Evolutionary conservation across 2,329 filamentous ascomycete genomes (phyloP).

Genomic region (Acrocalymma vagum): DNA sequence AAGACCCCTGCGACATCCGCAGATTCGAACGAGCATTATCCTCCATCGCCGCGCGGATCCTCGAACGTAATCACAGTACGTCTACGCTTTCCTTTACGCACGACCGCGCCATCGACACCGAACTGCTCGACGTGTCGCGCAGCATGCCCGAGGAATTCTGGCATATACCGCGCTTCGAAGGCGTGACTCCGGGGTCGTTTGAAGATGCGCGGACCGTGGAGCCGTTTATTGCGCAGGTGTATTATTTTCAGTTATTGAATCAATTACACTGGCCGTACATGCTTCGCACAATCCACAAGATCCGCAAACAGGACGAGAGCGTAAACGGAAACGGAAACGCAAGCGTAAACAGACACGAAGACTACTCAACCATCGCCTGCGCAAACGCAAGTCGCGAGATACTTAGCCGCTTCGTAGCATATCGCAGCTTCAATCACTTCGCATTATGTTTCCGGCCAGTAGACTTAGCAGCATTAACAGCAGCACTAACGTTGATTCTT

Average conservation of each 20-base stretch:
- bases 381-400: constrained; percentile 24
- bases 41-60: constrained; percentile 47
- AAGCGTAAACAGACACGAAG: constrained; percentile 4
- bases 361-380: constrained; percentile 17
- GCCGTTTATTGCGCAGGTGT: constrained; percentile 19
- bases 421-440: constrained; percentile 15
- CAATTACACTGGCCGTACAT: constrained; percentile 29
- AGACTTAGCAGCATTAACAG: constrained; percentile 30
- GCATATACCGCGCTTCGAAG: constrained; percentile 4
- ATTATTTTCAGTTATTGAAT: constrained; percentile 22
- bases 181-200: too few relatives aligned
- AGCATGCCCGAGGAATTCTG: too few relatives aligned
- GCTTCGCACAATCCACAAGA: too few relatives aligned
- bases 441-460: constrained; percentile 17
- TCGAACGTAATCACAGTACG: constrained; percentile 53
- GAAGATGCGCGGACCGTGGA: constrained; percentile 14
- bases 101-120: too few relatives aligned
- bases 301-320: too few relatives aligned
- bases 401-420: constrained; percentile 19
- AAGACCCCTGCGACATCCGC: constrained; percentile 1
- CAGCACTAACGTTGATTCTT: constrained; percentile 23
- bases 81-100: too few relatives aligned
- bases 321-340: too few relatives aligned
- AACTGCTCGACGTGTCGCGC: too few relatives aligned
- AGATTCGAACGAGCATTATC: constrained; percentile 41